Base-by-base conservation (phyloP, 768 basidiomycete genomes). In the Wakefieldia striispora region DNA sequence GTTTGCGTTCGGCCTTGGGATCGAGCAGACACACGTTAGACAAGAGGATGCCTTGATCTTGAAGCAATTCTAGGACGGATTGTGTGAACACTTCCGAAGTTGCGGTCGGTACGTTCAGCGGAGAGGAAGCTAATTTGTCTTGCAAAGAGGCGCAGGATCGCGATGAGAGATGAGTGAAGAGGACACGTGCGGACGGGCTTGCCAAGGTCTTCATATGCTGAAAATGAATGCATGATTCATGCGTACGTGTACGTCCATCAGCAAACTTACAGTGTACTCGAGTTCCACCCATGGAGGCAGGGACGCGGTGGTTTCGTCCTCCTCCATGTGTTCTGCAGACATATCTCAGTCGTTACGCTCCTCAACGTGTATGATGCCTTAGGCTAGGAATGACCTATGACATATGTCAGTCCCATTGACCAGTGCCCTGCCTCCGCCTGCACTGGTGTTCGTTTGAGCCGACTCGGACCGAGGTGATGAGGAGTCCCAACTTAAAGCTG, bases 251-350 rank as follows among this genome's bases (percentile, higher is more conserved):
- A 26, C 26, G 8, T 26, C 8, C 26, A 26, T 9, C 5, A 20
- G n/a, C 12, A 4, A 31, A 72, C 78, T 52, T 49, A 89, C 91
- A 60, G 78, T 76, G 65, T 95, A 97, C 76, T 97, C 95, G 40
- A 97, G 80, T 58, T 87, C 81, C 27, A 97, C 95, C 95, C 95
- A 98, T 13, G 81, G 82, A 19, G 89, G 89, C 36, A 91, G 79
- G 3, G 86, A 76, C 56, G 78, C 81, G 1, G 79, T 79, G 13
- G 79, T 75, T 51, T 94, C 94, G 64, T 97, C 95, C 43, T 94
- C 91, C 65, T 97, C 95, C 88, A 97, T 93, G 63, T 95, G 92
- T 56, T 95, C 93, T 91, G 50, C 17, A 9, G 8, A 34, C 26
- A 42, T 8, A 23, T 29, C n/a, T 61, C 47, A 49, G 51, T 29